Base-by-base conservation (phyloP, 2,329 filamentous ascomycete species). In the Ambrosiella beaveri region DNA sequence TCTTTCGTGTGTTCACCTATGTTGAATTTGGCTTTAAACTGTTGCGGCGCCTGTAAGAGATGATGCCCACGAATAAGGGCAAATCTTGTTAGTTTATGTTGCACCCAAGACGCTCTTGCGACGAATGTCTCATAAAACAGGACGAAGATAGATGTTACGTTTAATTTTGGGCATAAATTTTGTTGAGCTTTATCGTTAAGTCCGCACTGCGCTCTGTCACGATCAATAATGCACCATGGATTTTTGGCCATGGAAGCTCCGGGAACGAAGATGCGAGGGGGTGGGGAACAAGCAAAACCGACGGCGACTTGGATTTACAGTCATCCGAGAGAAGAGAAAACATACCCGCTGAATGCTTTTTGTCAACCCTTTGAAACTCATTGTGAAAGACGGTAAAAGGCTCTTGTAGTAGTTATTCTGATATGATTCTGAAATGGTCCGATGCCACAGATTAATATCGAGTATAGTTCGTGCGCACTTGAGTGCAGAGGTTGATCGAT, bases 331-430 rank as follows among this genome's bases (percentile, higher is more conserved):
- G 56, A 58, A 41, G 59, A 57, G 57, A 59, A 40, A 57, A 64
- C 83, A 69, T 79, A 91, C 91, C 73, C 93, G 82, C 62, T 81
- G 80, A 68, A 95, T 76, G 75, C 85, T 85, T 78, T 96, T 97
- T 70, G 86, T 83, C 67, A 98, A 88, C 67, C 93, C 93, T 73
- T 93, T 94, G 78, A 95, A 90, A 80, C 90, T 96, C 93, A 98
- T 97, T 68, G 57, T 67, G 67, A 56, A 51, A 36, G n/a, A n/a
- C 27, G n/a, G 47, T 17, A 35, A 13, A 19, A 19, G 27, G 47
- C 12, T 35, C 13, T 5, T 15, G 11, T 11, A 19, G 3, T 51
- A 36, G 35, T 51, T n/a, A 51, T 51, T 51, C 58, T 61, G 55
- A 40, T 13, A 40, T 39, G 9, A 39, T 15, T 57, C n/a, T 36